Evolutionary conservation across 2,329 filamentous ascomycete species (phyloP).

Genomic region (Sarocladiaceae sp.): DNA sequence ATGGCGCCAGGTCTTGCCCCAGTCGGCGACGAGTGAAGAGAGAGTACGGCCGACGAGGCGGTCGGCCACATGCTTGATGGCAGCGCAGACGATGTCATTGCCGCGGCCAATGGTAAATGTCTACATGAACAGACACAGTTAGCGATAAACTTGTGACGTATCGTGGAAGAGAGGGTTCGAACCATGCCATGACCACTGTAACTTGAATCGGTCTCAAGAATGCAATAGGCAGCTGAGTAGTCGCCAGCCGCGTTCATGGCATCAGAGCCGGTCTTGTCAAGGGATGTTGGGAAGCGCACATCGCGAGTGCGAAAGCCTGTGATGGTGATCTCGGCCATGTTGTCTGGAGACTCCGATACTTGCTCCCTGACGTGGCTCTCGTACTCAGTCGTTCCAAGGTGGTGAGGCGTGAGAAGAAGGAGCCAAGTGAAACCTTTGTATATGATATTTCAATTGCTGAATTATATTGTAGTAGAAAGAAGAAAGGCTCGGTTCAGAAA

Average conservation of each 20-base stretch:
- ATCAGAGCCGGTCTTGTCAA: slow-evolving; percentile 94
- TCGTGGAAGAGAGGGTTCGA: slow-evolving; percentile 12
- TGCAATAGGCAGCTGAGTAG: slow-evolving; percentile 92
- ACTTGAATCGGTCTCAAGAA: slow-evolving; percentile 71
- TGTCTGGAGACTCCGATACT: too few species aligned
- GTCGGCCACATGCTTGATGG: slow-evolving; percentile 71
- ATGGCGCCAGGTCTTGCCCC: slow-evolving; percentile 85
- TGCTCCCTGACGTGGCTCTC: too few species aligned
- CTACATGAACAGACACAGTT: too few species aligned
- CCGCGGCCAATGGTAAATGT: slow-evolving; percentile 83
- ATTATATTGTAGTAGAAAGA: not conserved
- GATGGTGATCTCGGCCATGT: slow-evolving; percentile 54
- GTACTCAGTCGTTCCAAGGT: too few species aligned
- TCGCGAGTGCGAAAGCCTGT: slow-evolving; percentile 66
- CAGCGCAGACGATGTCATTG: slow-evolving; percentile 86
- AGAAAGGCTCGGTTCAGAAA: not conserved
- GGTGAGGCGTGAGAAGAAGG: too few species aligned
- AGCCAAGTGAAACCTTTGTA: too few species aligned
- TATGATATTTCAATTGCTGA: too few species aligned
- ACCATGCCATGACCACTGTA: slow-evolving; percentile 76
- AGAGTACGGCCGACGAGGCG: slow-evolving; percentile 71
- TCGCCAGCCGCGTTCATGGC: slow-evolving; percentile 94
- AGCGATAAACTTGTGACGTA: not conserved
- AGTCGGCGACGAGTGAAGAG: slow-evolving; percentile 69
- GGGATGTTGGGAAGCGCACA: slow-evolving; percentile 80